These are phyloP conservation scores for Clavispora santaluciae DNA, from an alignment of 805 yeast genomes.

Conservation along the genomic window DNA sequence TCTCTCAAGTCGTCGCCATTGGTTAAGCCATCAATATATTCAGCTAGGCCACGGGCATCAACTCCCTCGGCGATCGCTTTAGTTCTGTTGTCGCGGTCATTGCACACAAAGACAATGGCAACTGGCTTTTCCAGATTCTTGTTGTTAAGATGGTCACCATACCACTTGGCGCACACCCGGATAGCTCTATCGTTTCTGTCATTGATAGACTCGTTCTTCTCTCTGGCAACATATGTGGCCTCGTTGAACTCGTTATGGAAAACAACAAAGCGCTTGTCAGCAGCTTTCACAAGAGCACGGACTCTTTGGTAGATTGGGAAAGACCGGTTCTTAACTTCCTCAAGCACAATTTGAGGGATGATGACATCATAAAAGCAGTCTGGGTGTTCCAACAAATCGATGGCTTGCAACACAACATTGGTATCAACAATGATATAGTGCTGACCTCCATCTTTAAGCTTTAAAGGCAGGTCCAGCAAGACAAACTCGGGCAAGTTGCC, in stretches of 20 bases:
- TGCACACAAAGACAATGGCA: conserved; percentile 59
- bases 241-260: conserved; percentile 89
- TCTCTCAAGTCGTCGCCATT: conserved; percentile 73
- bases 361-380: conserved; percentile 82
- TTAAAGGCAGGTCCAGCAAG: conserved; percentile 59
- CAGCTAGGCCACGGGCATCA: conserved; percentile 51
- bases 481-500: conserved; percentile 64
- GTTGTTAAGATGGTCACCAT: conserved; percentile 53
- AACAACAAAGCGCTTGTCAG: conserved; percentile 78
- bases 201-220: conserved; percentile 66
- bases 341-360: conserved; percentile 91
- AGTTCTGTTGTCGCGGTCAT: conserved; percentile 64
- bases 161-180: conserved; percentile 70
- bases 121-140: conserved; percentile 31
- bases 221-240: conserved; percentile 62
- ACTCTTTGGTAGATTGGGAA: conserved; percentile 84
- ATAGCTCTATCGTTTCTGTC: conserved; percentile 93
- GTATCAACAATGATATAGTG: conserved; percentile 88
- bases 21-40: conserved; percentile 68
- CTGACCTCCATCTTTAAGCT: conserved; percentile 45
- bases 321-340: conserved; percentile 85
- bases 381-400: conserved; percentile 78
- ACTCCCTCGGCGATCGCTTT: conserved; percentile 54
- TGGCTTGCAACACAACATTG: conserved; percentile 80
- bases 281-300: conserved; percentile 68